Evolutionary conservation across 1,139 yeast species (phyloP).

Genomic region (Debaryomyces coudertii): DNA sequence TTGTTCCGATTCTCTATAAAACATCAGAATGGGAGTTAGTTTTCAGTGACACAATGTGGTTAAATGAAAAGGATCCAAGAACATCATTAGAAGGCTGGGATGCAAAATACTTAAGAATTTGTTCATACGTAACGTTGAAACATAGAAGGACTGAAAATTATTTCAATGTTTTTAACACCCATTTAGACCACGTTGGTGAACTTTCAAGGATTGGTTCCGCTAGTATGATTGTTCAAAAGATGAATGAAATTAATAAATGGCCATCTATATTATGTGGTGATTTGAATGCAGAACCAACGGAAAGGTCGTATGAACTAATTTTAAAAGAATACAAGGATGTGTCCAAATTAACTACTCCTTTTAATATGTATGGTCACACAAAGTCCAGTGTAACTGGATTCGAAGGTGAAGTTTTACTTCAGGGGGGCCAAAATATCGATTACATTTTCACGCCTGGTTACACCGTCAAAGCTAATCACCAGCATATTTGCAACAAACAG

Average conservation of each 20-base stretch:
- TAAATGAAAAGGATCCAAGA: constrained; percentile 33
- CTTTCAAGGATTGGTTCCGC: constrained; percentile 44
- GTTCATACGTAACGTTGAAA: constrained; percentile 46
- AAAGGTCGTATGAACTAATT: constrained; percentile 22
- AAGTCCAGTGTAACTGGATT: constrained; percentile 56
- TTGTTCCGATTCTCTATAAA: constrained; percentile 37
- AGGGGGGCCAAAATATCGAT: constrained; percentile 49
- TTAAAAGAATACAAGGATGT: constrained; percentile 34
- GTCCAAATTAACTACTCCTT: constrained; percentile 27
- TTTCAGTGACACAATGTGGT: constrained; percentile 38
- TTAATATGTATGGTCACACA: constrained; percentile 45
- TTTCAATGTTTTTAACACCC: constrained; percentile 48
- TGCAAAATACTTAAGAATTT: constrained; percentile 52
- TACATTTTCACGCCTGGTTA: constrained; percentile 49
- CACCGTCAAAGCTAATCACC: constrained; percentile 27
- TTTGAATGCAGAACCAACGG: constrained; percentile 22
- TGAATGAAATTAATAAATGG: constrained; percentile 31
- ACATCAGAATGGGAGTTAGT: constrained; percentile 36
- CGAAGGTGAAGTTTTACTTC: constrained; percentile 32
- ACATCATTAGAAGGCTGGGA: constrained; percentile 54
- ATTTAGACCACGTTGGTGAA: constrained; percentile 49
- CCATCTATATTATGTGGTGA: constrained; percentile 36
- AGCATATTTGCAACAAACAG: constrained; percentile 20
- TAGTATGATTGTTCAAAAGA: constrained; percentile 35
- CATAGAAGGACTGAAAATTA: constrained; percentile 29